Evolutionary conservation across 306 rosid species (phyloP), one percentile per base, ranked within the genome.

Genomic region (Cucurbita moschata): DNA sequence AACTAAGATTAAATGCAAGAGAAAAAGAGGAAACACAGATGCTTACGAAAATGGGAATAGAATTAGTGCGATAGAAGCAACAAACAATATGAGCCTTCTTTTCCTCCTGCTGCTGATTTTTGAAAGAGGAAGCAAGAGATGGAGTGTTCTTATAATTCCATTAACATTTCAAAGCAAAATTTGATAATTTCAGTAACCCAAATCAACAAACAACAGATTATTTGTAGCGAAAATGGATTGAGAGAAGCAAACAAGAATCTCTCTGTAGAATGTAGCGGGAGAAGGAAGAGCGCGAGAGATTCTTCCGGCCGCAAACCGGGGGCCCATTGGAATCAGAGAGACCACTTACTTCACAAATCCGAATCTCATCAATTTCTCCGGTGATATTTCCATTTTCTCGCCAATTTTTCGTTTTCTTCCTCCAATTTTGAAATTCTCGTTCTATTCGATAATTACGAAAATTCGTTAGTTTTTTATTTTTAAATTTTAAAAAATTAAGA

Each of bases 91-190:
- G 43, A 76, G 51, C 73, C 82, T 77, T 75, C 21, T 60, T 73
- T 73, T 46, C 56, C 44, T 75, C 62, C 69, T n/a, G 26, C 50
- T 55, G 37, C 58, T 74, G 80, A 55, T 77, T 73, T 75, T 52
- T 75, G n/a, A 19, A 50, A 71, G 81, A 83, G 72, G 85, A 86
- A 83, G 88, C 87, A 85, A 86, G 83, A 85, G 87, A 85, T 86
- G 40, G 90, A 88, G 90, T 84, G 90, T 75, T 54, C 56, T 74
- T 54, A 40, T 12, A 12, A 40, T 9, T 39, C 69, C 49, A 39
- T 63, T 8, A 13, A 39, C 69, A n/a, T 63, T 60, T 18, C 9
- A 10, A 62, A 39, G 49, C 19, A 63, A 58, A 16, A 10, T n/a
- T 65, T 18, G 71, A 42, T n/a, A 19, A 42, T 8, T 54, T 3